Conservation (phyloP, 2,329 filamentous ascomycete genomes). For the Fusarium piperis region DNA sequence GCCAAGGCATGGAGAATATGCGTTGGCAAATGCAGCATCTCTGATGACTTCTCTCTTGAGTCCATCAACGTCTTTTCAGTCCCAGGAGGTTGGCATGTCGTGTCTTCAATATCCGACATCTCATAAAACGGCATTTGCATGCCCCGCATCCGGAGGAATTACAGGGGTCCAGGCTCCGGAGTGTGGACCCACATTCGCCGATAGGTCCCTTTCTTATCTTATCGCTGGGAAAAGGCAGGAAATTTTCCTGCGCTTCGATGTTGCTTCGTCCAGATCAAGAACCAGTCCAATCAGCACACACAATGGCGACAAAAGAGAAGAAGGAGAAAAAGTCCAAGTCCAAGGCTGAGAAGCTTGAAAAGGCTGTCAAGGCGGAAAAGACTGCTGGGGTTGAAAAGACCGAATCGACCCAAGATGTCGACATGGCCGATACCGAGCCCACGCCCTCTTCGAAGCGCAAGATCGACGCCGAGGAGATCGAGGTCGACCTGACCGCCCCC, state of each 20-base stretch:
- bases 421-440: constrained; percentile 27
- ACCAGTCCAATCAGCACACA: constrained; percentile 14
- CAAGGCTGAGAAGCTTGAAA: constrained; percentile 23
- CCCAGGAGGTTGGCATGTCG: constrained; percentile 10
- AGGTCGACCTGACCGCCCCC: constrained; percentile 88
- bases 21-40: neutral
- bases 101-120: constrained; percentile 3
- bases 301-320: constrained; percentile 44
- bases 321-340: constrained; percentile 33
- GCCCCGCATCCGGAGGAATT: constrained; percentile 22
- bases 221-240: constrained; percentile 32
- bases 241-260: constrained; percentile 14
- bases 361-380: constrained; percentile 18
- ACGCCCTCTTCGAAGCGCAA: constrained; percentile 70
- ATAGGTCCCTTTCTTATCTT: constrained; percentile 38
- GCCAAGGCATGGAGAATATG: neutral
- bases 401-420: constrained; percentile 20
- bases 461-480: constrained; percentile 75
- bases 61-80: constrained; percentile 9
- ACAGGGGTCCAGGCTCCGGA: constrained; percentile 23
- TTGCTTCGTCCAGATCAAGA: constrained; percentile 3
- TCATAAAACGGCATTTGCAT: constrained; percentile 12
- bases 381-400: constrained; percentile 6
- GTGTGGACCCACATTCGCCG: constrained; percentile 21
- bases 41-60: neutral